Evolutionary conservation across 2,329 filamentous ascomycete genomes (phyloP), one percentile per base, ranked within the genome.

Genomic region (Aspergillus sclerotialis): DNA sequence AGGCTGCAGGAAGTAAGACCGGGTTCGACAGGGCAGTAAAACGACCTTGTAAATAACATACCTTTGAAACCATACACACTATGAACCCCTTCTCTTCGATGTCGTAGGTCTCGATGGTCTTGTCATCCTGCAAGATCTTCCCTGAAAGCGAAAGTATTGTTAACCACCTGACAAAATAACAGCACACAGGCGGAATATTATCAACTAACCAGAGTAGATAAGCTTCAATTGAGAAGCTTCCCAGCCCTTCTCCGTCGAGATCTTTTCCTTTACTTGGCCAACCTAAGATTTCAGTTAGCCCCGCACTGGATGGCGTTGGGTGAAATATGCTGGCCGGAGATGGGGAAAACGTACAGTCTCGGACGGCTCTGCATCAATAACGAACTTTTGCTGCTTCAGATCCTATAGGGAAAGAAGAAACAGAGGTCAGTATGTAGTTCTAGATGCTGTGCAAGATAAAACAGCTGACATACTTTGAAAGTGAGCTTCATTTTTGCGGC

Each of bases 21-120:
- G 30, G 46, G 34, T 30, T 28, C 11, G 17, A 26, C 14, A 19
- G 15, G 7, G 18, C 16, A 31, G 15, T 18, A 28, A n/a, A 28
- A 21, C 14, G 9, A 31, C 7, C 13, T 10, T 13, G 23, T 15
- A 28, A 16, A 23, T 28, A 11, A 5, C 64, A 44, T 70, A 94
- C 89, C 84, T 96, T 96, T 60, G 86, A 87, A 53, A 94, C 82
- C 80, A 98, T 94, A 70, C 92, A 98, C 41, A 98, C 92, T 54
- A 98, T 88, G 63, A 96, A 98, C 24, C 92, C 92, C 75, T 96
- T 98, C 76, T 96, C 92, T 67, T 98, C 90, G 45, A 98, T 96
- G 68, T 87, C 94, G 72, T 96, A 96, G 26, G 85, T 89, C 64
- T 88, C 87, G 51, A 98, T 84, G 2, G 89, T 94, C 59, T 95